Evolutionary conservation across 1,284 basidiomycete species (phyloP).

Genomic region (Afroboletus lepidellus): DNA sequence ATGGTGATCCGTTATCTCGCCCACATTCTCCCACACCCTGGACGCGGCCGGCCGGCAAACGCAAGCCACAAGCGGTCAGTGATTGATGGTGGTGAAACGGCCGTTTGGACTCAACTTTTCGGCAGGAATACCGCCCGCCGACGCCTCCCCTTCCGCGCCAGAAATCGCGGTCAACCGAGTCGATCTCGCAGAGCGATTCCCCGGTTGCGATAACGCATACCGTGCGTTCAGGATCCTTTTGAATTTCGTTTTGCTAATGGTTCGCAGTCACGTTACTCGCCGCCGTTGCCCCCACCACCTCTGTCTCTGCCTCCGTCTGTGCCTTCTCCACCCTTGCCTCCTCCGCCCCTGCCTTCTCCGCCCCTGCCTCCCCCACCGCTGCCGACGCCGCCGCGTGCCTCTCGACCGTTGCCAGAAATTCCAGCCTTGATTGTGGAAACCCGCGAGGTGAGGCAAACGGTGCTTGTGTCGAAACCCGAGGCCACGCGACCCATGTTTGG

Average conservation of each 20-base stretch:
- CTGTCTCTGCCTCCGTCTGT: constrained; percentile 12
- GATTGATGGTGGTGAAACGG: neutral
- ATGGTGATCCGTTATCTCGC: constrained; percentile 37
- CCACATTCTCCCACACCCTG: constrained; percentile 36
- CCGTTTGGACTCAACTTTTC: constrained; percentile 6
- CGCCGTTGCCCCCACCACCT: constrained; percentile 29
- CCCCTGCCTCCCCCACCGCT: constrained; percentile 29
- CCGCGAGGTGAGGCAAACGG: constrained; percentile 22
- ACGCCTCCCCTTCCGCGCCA: constrained; percentile 52
- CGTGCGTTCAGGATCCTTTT: constrained; percentile 14
- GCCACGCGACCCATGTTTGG: constrained; percentile 20
- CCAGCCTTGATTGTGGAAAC: constrained; percentile 17
- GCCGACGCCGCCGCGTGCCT: constrained; percentile 31
- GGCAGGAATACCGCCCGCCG: constrained; percentile 52
- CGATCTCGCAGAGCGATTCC: constrained; percentile 29
- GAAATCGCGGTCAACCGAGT: constrained; percentile 32
- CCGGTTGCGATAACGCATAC: constrained; percentile 29
- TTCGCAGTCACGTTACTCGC: constrained; percentile 31
- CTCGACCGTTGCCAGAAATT: constrained; percentile 33
- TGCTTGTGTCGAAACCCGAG: constrained; percentile 22
- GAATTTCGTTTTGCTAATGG: constrained; percentile 4
- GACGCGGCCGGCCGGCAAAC: constrained; percentile 26
- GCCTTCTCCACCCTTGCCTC: constrained; percentile 28
- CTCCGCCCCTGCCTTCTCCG: constrained; percentile 26
- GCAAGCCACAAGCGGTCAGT: constrained; percentile 38